phyloP scores from a whole-genome alignment of 805 yeast genomes.

The Pichia eremophila region DNA sequence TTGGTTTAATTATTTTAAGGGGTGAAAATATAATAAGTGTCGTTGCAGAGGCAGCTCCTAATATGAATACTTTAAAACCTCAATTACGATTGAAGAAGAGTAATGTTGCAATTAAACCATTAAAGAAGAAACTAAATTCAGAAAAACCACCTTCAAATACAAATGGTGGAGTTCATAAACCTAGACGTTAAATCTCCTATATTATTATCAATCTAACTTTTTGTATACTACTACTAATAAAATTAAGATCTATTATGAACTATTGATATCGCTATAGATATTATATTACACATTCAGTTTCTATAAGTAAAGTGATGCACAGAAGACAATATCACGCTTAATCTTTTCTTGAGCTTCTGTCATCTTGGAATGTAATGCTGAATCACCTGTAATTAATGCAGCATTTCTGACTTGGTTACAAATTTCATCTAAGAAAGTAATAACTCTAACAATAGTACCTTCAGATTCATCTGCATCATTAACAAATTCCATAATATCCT shows the following conservation, averaged over 20 bases:
- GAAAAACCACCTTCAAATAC: slow-evolving; percentile 8
- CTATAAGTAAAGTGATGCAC: slow-evolving; percentile 84
- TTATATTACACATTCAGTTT: neutral
- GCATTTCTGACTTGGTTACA: slow-evolving; percentile 93
- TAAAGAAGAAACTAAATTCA: slow-evolving; percentile 14
- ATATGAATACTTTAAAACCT: slow-evolving; percentile 24
- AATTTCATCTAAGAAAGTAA: slow-evolving; percentile 86
- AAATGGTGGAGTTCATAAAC: slow-evolving; percentile 8
- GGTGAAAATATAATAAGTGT: slow-evolving; percentile 81
- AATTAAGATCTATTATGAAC: no score
- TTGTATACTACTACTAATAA: neutral
- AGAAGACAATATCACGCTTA: slow-evolving; percentile 93
- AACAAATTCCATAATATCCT: slow-evolving; percentile 82
- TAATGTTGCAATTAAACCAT: slow-evolving; percentile 25
- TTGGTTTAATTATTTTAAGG: slow-evolving; percentile 76
- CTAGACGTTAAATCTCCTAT: neutral
- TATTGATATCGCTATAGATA: no score
- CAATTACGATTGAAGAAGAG: slow-evolving; percentile 24
- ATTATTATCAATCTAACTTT: neutral
- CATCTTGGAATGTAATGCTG: slow-evolving; percentile 83
- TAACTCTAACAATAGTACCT: slow-evolving; percentile 94
- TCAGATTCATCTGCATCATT: slow-evolving; percentile 63
- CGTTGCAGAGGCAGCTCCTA: slow-evolving; percentile 57
- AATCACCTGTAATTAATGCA: slow-evolving; percentile 89
- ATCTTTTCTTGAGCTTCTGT: slow-evolving; percentile 86